phyloP scores from a whole-genome alignment of 441 rosid genomes.

The Daphne laureola region DNA sequence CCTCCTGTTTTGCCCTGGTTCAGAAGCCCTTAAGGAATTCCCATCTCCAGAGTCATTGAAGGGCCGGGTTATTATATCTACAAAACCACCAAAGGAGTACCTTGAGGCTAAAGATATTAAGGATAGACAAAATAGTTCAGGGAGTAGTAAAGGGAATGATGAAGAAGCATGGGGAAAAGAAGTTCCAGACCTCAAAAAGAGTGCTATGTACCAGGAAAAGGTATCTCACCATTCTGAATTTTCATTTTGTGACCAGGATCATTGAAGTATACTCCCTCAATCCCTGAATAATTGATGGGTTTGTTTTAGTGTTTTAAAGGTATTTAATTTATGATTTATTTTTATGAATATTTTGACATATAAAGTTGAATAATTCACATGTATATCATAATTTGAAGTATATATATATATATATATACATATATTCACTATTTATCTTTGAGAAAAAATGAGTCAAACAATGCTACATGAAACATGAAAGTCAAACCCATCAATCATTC shows the following conservation, averaged over 20 bases:
- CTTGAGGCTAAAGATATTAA: slow-evolving; percentile 34
- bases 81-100: slow-evolving; percentile 85
- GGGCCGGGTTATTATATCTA: slow-evolving; percentile 58
- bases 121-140: slow-evolving; percentile 27
- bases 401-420: too few relatives aligned
- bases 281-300: too few relatives aligned
- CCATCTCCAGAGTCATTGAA: slow-evolving; percentile 64
- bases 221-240: slow-evolving; percentile 21
- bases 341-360: too few relatives aligned
- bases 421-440: too few relatives aligned
- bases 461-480: too few relatives aligned
- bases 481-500: too few relatives aligned
- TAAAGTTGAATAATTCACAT: too few relatives aligned
- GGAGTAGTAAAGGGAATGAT: slow-evolving; percentile 39
- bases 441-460: too few relatives aligned
- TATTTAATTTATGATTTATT: too few relatives aligned
- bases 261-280: too few relatives aligned
- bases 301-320: too few relatives aligned
- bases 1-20: slow-evolving; percentile 51
- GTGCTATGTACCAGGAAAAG: slow-evolving; percentile 28
- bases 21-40: slow-evolving; percentile 60
- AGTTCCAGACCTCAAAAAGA: slow-evolving; percentile 30
- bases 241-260: background rate
- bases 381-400: too few relatives aligned
- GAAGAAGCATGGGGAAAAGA: slow-evolving; percentile 69